phyloP scores from a whole-genome alignment of 768 basidiomycete genomes.

The Pleurotus djamor region DNA sequence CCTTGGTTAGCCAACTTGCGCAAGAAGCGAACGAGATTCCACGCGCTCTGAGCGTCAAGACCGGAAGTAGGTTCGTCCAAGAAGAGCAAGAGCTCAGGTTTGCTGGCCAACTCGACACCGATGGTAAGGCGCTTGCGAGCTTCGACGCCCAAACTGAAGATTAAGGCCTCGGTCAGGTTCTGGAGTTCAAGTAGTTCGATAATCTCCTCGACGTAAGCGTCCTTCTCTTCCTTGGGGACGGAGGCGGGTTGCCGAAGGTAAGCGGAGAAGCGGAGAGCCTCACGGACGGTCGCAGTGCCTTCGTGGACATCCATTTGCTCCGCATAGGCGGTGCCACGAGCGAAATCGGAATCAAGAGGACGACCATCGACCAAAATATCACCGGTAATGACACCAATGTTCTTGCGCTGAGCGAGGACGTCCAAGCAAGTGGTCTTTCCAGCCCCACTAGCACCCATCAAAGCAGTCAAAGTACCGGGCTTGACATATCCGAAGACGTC shows the following conservation, averaged over 20 bases:
- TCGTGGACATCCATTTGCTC: constrained; percentile 76
- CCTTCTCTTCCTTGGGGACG: constrained; percentile 70
- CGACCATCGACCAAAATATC: constrained; percentile 66
- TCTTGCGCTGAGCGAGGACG: constrained; percentile 72
- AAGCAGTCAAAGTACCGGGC: constrained; percentile 84
- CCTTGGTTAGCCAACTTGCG: constrained; percentile 82
- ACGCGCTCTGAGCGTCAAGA: constrained; percentile 56
- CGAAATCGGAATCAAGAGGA: constrained; percentile 53
- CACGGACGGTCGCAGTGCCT: constrained; percentile 76
- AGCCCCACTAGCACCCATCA: constrained; percentile 87
- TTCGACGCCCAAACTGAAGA: constrained; percentile 65
- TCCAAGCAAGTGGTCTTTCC: constrained; percentile 79
- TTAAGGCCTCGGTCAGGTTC: constrained; percentile 79
- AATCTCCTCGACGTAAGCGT: constrained; percentile 78
- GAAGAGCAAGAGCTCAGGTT: constrained; percentile 77
- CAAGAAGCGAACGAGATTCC: constrained; percentile 81
- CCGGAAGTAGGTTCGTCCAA: constrained; percentile 51
- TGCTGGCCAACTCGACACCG: constrained; percentile 88
- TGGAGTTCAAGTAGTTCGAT: constrained; percentile 84
- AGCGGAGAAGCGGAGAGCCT: constrained; percentile 84
- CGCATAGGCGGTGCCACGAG: constrained; percentile 74
- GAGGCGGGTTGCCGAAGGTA: constrained; percentile 76
- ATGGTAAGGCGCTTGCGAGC: constrained; percentile 87
- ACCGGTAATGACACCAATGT: constrained; percentile 64
- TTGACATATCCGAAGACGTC: constrained; percentile 80